Percentiles rank a stretch among this genome's conserved stretches.
Evolutionary conservation across 2,329 filamentous ascomycete species (phyloP).

Genomic region (Rhinocladiella mackenziei): DNA sequence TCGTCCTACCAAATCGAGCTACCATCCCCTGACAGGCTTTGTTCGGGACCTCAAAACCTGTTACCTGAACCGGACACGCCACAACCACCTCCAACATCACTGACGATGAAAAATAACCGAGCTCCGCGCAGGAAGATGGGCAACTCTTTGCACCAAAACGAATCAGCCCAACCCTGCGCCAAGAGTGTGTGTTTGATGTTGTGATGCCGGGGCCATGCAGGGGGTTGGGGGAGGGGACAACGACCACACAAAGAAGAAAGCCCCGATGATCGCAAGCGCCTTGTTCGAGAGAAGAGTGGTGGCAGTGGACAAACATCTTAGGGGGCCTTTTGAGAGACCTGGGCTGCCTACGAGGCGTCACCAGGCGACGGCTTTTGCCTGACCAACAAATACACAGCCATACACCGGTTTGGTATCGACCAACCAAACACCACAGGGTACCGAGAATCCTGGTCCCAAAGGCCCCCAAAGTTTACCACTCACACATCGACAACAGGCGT

Average conservation of each 20-base stretch:
- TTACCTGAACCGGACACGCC: constrained; percentile 11
- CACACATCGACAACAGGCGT: no score
- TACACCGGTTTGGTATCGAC: constrained; percentile 6
- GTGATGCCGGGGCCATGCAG: constrained; percentile 14
- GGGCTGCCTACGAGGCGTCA: neutral
- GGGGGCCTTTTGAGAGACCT: no score
- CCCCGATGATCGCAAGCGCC: neutral
- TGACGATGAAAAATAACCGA: no score
- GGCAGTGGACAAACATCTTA: neutral
- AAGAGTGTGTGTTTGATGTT: constrained; percentile 7
- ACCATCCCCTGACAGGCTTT: neutral
- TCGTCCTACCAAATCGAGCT: no score
- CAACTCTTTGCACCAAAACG: neutral
- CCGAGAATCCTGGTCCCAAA: no score
- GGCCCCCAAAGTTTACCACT: no score
- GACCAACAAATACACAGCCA: neutral
- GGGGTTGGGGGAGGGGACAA: constrained; percentile 1
- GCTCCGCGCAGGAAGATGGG: neutral
- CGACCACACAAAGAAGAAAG: neutral
- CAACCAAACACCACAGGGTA: neutral
- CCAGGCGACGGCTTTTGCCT: no score
- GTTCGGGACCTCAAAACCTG: constrained; percentile 1
- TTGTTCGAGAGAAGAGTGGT: neutral
- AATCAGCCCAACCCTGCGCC: neutral
- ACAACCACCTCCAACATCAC: no score